Percentiles rank a stretch among this genome's conserved stretches.
phyloP scores from a whole-genome alignment of 2,329 filamentous ascomycete genomes.

The Colletotrichum kahawae region DNA sequence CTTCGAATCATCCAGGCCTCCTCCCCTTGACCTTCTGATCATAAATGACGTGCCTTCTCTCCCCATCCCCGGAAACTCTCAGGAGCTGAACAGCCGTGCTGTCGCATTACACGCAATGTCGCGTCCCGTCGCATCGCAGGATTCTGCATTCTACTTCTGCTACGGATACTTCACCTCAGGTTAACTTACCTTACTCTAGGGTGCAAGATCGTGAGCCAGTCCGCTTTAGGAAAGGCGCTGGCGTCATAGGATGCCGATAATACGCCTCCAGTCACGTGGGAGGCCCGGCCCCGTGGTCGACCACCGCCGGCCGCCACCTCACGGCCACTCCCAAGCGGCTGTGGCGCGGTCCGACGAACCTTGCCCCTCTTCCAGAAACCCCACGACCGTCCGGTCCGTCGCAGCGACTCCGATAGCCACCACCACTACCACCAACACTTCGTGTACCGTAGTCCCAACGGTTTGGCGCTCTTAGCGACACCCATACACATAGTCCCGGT shows the following conservation, averaged over 20 bases:
- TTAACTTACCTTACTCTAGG: not conserved
- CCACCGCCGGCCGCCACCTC: slow-evolving; percentile 5
- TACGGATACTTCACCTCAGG: not conserved
- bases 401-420: not conserved
- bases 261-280: slow-evolving; percentile 13
- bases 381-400: not conserved
- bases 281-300: not conserved
- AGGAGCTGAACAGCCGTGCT: not conserved
- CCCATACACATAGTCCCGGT: not conserved
- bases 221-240: slow-evolving; percentile 4
- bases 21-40: not conserved
- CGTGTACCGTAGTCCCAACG: not conserved
- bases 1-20: not conserved
- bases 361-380: not conserved
- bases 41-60: not conserved
- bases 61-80: not conserved
- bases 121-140: not conserved
- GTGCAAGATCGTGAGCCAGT: not conserved
- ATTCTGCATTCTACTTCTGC: not conserved
- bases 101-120: not conserved
- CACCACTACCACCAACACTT: not conserved
- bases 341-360: slow-evolving; percentile 7
- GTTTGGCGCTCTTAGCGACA: not conserved
- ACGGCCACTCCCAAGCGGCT: slow-evolving; percentile 5
- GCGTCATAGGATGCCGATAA: slow-evolving; percentile 13